A percentile compares a stretch with the other conserved stretches of the same genome.
Conservation (phyloP, 768 basidiomycete species). For the Auricularia cornea region DNA sequence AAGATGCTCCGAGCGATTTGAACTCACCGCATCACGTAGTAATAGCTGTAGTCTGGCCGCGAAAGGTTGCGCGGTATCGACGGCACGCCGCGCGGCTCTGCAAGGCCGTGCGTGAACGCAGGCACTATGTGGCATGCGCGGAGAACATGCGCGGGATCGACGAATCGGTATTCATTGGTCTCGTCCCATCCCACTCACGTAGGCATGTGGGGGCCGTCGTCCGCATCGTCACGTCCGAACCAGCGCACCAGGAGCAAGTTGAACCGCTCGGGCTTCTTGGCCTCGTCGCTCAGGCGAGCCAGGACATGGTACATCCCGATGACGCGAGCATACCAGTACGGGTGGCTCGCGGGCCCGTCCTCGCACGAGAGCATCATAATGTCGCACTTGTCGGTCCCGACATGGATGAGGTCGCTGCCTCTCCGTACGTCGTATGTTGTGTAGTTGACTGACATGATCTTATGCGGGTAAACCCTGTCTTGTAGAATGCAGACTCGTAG, state of each 20-base stretch:
- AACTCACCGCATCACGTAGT: neutral
- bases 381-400: conserved; percentile 5
- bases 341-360: neutral
- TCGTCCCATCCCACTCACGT: conserved; percentile 7
- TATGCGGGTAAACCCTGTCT: neutral
- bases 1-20: too few relatives aligned
- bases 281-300: neutral
- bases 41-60: neutral
- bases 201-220: neutral
- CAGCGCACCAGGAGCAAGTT: neutral
- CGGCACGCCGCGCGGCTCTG: neutral
- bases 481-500: neutral
- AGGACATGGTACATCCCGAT: conserved; percentile 5
- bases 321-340: conserved; percentile 2
- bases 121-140: neutral
- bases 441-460: conserved; percentile 1
- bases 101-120: neutral
- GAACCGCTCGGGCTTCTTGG: neutral
- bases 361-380: neutral
- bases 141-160: neutral
- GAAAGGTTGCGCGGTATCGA: neutral
- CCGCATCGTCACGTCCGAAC: neutral
- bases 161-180: neutral
- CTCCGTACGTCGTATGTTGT: conserved; percentile 6
- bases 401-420: conserved; percentile 7